phyloP scores from a whole-genome alignment of 495 filamentous ascomycete genomes.

The Penicillium angulare region DNA sequence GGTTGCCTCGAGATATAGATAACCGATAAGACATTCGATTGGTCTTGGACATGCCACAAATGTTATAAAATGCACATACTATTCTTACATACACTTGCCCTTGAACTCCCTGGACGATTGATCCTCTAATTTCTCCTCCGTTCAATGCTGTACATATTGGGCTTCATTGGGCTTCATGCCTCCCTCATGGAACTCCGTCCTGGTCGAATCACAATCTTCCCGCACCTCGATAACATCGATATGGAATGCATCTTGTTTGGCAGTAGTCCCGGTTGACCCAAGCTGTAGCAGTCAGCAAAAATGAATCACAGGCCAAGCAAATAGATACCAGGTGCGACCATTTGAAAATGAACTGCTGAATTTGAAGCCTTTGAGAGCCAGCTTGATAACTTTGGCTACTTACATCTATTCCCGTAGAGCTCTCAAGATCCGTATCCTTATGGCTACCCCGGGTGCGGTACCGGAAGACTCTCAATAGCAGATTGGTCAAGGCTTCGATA shows the following conservation, averaged over 20 bases:
- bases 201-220: not conserved
- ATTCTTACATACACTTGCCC: not conserved
- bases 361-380: not conserved
- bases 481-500: not conserved
- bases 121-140: not conserved
- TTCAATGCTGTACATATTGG: no score
- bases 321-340: no score
- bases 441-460: not conserved
- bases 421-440: not conserved
- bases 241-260: not conserved
- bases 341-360: not conserved
- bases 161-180: not conserved
- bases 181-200: not conserved
- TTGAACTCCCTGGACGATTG: not conserved
- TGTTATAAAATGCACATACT: not conserved
- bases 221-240: not conserved
- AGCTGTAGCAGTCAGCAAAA: not conserved
- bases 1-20: constrained; percentile 6
- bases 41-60: not conserved
- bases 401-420: not conserved
- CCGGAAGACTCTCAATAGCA: not conserved
- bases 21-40: not conserved
- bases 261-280: not conserved
- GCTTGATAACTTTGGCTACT: not conserved
- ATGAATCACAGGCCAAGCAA: no score